Evolutionary conservation across 805 yeast species (phyloP).

Genomic region (Cyberlindnera lachancei): DNA sequence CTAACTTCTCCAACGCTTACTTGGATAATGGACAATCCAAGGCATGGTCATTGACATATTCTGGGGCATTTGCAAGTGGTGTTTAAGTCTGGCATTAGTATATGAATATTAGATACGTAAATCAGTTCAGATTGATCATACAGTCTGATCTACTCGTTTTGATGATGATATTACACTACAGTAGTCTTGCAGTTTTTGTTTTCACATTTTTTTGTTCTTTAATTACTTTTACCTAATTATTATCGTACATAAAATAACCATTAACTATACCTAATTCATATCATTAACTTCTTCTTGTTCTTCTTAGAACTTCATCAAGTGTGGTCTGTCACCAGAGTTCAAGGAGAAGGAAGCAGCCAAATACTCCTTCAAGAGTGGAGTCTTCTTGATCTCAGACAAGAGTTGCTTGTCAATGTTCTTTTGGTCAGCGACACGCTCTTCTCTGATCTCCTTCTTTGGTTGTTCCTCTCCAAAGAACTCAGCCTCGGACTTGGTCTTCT

Average conservation of each 20-base stretch:
- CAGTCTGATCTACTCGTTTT: too few species aligned
- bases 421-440: slow-evolving; percentile 96
- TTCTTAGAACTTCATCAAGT: slow-evolving; percentile 88
- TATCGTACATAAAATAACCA: too few species aligned
- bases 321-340: slow-evolving; percentile 98
- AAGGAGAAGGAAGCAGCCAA: slow-evolving; percentile 92
- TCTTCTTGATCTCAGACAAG: slow-evolving; percentile 91
- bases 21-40: slow-evolving; percentile 82
- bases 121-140: too few species aligned
- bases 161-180: too few species aligned
- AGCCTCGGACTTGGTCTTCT: slow-evolving; percentile 81
- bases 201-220: too few species aligned
- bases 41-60: slow-evolving; percentile 79
- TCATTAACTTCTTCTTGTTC: too few species aligned
- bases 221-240: too few species aligned
- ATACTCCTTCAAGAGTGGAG: slow-evolving; percentile 95
- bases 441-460: slow-evolving; percentile 77
- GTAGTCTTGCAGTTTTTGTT: too few species aligned
- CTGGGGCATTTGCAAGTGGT: slow-evolving; percentile 38
- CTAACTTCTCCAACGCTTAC: slow-evolving; percentile 42
- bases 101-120: too few species aligned
- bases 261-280: too few species aligned
- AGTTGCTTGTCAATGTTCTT: slow-evolving; percentile 90
- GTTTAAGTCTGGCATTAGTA: too few species aligned
- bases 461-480: slow-evolving; percentile 79